These are phyloP conservation scores for Salix brachista DNA, from an alignment of 345 rosid species.

Conservation along the genomic window DNA sequence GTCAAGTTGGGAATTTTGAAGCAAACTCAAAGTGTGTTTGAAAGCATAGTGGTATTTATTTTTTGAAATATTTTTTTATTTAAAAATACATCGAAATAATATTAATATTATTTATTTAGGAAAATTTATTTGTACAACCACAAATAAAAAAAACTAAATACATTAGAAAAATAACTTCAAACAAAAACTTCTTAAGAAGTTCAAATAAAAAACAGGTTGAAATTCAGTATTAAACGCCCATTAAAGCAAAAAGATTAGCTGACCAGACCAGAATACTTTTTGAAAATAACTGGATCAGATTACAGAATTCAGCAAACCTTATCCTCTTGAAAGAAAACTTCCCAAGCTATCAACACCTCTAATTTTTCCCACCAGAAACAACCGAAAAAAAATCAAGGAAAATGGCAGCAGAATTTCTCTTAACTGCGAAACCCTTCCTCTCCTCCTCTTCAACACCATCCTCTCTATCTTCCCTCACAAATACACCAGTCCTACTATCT, in stretches of 20 bases:
- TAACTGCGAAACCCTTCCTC: constrained; percentile 45
- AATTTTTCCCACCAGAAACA: constrained; percentile 31
- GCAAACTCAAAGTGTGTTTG: background rate
- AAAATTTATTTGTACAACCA: no score
- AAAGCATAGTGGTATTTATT: no score
- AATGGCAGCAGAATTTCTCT: constrained; percentile 55
- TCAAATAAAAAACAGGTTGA: no score
- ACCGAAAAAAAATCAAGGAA: constrained; percentile 10
- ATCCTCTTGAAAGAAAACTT: constrained; percentile 27
- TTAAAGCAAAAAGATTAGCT: background rate
- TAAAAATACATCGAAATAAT: no score
- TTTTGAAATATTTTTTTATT: no score
- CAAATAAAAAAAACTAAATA: no score
- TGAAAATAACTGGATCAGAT: constrained; percentile 37
- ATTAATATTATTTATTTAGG: no score
- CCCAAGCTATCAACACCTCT: constrained; percentile 24
- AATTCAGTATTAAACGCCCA: no score
- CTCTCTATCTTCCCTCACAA: constrained; percentile 10
- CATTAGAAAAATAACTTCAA: no score
- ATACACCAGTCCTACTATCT: constrained; percentile 10
- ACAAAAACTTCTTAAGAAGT: no score
- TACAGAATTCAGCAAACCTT: constrained; percentile 37
- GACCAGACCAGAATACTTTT: constrained; percentile 22
- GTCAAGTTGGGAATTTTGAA: background rate
- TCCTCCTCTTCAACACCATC: constrained; percentile 18